Evolutionary conservation across 805 yeast species (phyloP).

Genomic region (Ascoidea asiatica): DNA sequence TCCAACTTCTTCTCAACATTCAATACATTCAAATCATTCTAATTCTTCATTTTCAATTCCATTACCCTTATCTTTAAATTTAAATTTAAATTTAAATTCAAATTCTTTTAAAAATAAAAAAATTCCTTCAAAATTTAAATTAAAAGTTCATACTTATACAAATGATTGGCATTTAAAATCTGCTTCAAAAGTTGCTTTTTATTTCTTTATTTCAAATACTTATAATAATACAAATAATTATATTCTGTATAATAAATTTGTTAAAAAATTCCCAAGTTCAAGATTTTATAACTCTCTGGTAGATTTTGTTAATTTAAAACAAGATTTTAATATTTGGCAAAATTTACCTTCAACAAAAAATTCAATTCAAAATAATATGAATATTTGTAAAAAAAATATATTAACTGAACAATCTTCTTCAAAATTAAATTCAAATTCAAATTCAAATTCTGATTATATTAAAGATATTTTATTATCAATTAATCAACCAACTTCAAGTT

Average conservation of each 20-base stretch:
- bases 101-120: constrained; percentile 4
- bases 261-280: constrained; percentile 23
- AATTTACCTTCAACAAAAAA: constrained; percentile 19
- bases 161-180: constrained; percentile 72
- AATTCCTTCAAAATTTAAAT: constrained; percentile 17
- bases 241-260: too few relatives aligned
- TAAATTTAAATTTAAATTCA: neutral
- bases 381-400: constrained; percentile 1
- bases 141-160: constrained; percentile 49
- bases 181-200: constrained; percentile 44
- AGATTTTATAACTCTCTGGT: constrained; percentile 67
- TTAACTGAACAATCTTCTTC: constrained; percentile 8
- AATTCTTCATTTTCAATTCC: neutral
- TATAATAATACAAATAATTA: constrained; percentile 15
- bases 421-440: constrained; percentile 11
- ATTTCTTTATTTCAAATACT: constrained; percentile 40
- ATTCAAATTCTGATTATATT: neutral
- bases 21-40: neutral
- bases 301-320: constrained; percentile 62
- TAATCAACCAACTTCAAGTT: neutral
- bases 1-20: neutral
- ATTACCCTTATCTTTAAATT: neutral
- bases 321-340: constrained; percentile 83
- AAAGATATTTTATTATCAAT: neutral
- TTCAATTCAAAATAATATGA: constrained; percentile 6